Evolutionary conservation across 148 eudicot genomes (phyloP).

Genomic region (Rhododendron vialii): DNA sequence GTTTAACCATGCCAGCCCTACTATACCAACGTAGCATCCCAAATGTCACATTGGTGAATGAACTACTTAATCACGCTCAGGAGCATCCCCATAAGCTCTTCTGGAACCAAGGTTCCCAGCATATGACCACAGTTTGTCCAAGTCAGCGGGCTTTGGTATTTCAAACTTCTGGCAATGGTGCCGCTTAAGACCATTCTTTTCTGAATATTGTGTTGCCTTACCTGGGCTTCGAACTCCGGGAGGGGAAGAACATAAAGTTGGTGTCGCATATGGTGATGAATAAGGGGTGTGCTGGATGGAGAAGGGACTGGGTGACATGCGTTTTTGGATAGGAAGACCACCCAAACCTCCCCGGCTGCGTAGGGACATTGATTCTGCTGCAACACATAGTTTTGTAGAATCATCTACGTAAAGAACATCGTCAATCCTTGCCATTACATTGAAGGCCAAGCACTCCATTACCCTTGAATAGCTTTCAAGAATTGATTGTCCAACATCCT

Average conservation of each 20-base stretch:
- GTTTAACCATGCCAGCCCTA: not conserved
- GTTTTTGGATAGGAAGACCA: constrained; percentile 72
- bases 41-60: not conserved
- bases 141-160: constrained; percentile 30
- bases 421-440: constrained; percentile 87
- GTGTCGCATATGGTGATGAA: constrained; percentile 84
- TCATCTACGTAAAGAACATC: constrained; percentile 77
- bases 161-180: constrained; percentile 14
- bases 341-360: constrained; percentile 68
- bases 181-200: constrained; percentile 15
- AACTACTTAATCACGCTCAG: constrained; percentile 37
- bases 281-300: constrained; percentile 84
- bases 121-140: constrained; percentile 49
- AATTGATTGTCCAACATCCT: constrained; percentile 98
- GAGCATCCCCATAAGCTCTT: constrained; percentile 45
- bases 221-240: constrained; percentile 53
- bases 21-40: not conserved
- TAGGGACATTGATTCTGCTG: constrained; percentile 52
- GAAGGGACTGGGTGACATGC: constrained; percentile 90
- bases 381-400: constrained; percentile 58
- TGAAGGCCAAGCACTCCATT: constrained; percentile 93
- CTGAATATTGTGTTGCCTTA: constrained; percentile 33
- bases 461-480: constrained; percentile 99
- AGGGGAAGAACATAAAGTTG: constrained; percentile 82
- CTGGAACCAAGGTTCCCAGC: constrained; percentile 49